Conservation (phyloP, 2,329 filamentous ascomycete species). For the Tolypocladium tundrense region DNA sequence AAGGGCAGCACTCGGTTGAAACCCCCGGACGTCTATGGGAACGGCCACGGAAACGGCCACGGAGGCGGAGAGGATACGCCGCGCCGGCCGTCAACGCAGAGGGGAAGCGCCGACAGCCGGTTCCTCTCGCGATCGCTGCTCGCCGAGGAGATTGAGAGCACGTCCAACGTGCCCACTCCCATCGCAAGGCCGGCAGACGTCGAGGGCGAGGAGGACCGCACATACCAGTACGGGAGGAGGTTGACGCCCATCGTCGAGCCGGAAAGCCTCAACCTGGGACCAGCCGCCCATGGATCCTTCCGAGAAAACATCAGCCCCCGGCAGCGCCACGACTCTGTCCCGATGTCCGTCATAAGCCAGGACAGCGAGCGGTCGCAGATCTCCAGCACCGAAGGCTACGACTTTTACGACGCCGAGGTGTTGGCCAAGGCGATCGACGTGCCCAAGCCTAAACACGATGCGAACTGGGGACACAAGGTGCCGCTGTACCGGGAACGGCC, state of each 20-base stretch:
- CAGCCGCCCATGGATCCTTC: conserved; percentile 29
- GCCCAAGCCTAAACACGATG: conserved; percentile 28
- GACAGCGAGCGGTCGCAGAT: conserved; percentile 35
- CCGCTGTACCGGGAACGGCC: conserved; percentile 16
- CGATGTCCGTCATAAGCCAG: conserved; percentile 37
- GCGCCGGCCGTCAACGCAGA: conserved; percentile 17
- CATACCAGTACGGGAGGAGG: conserved; percentile 23
- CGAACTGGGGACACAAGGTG: conserved; percentile 18
- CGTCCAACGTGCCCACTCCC: conserved; percentile 52
- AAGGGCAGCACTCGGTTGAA: conserved; percentile 16
- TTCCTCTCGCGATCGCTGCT: conserved; percentile 34
- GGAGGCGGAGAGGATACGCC: conserved; percentile 27
- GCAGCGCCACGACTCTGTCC: conserved; percentile 37
- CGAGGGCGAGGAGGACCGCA: conserved; percentile 15
- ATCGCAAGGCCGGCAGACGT: conserved; percentile 41
- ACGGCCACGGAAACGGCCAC: no score
- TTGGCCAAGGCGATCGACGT: conserved; percentile 43
- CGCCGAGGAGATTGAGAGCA: conserved; percentile 49
- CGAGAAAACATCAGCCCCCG: conserved; percentile 21
- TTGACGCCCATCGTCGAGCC: conserved; percentile 40
- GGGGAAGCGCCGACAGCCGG: conserved; percentile 18
- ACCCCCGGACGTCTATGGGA: conserved; percentile 12
- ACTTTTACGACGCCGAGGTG: conserved; percentile 54
- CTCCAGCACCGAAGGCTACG: conserved; percentile 52
- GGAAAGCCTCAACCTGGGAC: conserved; percentile 39